Conservation (phyloP, 164 flowering plant genomes). For the Pachysandra terminalis region DNA sequence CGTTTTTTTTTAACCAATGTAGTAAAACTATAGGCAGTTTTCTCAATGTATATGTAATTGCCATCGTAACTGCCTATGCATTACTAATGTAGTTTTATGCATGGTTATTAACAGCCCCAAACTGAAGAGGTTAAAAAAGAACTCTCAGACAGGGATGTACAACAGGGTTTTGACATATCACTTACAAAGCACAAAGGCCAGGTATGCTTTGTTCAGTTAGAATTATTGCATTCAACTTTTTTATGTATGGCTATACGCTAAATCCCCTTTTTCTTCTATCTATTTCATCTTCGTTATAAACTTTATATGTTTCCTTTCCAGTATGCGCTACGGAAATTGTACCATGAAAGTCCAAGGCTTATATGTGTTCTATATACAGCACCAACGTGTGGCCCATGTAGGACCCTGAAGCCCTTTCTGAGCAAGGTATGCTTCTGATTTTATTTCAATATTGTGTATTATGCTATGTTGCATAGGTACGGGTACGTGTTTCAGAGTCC, state of each 20-base stretch:
- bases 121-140: slow-evolving; percentile 87
- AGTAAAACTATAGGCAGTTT: too few relatives aligned
- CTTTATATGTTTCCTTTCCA: slow-evolving; percentile 33
- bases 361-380: slow-evolving; percentile 88
- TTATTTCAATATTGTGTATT: neutral
- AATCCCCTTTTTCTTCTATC: too few relatives aligned
- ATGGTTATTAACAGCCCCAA: slow-evolving; percentile 45
- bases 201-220: slow-evolving; percentile 34
- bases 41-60: neutral
- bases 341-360: slow-evolving; percentile 98
- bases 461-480: too few relatives aligned
- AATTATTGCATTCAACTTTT: neutral
- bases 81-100: neutral
- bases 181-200: slow-evolving; percentile 93
- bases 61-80: neutral
- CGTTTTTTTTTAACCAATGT: too few relatives aligned
- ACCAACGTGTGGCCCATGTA: slow-evolving; percentile 98
- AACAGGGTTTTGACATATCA: slow-evolving; percentile 76
- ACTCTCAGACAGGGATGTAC: slow-evolving; percentile 64
- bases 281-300: slow-evolving; percentile 3
- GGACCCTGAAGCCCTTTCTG: slow-evolving; percentile 95
- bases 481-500: too few relatives aligned
- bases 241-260: neutral
- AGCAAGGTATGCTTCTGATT: slow-evolving; percentile 57
- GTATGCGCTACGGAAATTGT: slow-evolving; percentile 94